phyloP scores from a whole-genome alignment of 1,139 yeast genomes.

The Magnusiomyces suaveolens region DNA sequence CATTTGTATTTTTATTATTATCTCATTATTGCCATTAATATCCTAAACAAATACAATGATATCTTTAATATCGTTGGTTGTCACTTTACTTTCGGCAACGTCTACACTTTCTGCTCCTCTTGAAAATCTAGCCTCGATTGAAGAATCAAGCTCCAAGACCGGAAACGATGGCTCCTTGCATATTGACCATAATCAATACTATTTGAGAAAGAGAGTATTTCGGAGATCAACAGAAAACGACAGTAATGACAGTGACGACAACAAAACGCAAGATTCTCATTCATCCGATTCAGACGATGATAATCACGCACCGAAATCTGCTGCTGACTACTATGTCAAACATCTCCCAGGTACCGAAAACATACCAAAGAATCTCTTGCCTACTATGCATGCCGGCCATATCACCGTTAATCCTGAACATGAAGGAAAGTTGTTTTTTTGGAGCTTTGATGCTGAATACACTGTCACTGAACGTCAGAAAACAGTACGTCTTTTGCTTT shows the following conservation, averaged over 20 bases:
- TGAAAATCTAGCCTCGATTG: background rate
- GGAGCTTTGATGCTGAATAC: conserved; percentile 40
- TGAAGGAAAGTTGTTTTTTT: conserved; percentile 64
- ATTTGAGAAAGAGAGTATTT: too few relatives aligned
- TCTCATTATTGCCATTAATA: background rate
- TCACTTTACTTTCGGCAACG: background rate
- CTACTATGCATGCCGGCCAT: conserved; percentile 44
- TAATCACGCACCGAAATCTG: conserved; percentile 12
- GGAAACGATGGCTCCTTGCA: background rate
- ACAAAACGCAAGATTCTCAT: too few relatives aligned
- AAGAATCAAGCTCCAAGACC: background rate
- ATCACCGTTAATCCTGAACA: conserved; percentile 45
- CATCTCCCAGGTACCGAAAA: conserved; percentile 31
- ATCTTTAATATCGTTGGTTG: background rate
- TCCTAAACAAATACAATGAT: background rate
- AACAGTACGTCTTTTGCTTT: conserved; percentile 19
- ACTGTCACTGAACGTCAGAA: conserved; percentile 24
- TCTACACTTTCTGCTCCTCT: background rate
- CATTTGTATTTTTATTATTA: background rate
- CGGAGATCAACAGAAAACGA: background rate
- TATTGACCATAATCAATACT: too few relatives aligned
- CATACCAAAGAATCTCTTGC: conserved; percentile 20
- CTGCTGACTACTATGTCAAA: conserved; percentile 32
- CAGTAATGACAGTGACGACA: too few relatives aligned
- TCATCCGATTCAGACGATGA: too few relatives aligned